phyloP scores from a whole-genome alignment of 495 filamentous ascomycete species.

The Filosporella fistucella region DNA sequence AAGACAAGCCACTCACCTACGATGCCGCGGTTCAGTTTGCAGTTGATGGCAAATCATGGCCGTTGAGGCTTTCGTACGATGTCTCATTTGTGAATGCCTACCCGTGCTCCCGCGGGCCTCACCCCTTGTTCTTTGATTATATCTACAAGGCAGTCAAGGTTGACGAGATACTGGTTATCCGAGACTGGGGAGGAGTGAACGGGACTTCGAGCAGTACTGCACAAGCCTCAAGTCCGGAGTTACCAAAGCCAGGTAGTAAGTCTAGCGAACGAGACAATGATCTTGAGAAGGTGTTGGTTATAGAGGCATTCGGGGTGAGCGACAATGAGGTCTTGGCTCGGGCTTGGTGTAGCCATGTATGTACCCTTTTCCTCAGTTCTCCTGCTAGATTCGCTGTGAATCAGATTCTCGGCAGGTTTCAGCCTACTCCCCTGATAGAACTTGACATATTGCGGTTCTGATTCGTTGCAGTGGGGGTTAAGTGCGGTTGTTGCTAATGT shows the following conservation, averaged over 20 bases:
- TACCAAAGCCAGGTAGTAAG: slow-evolving; percentile 10
- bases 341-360: slow-evolving; percentile 68
- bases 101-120: slow-evolving; percentile 65
- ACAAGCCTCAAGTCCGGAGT: slow-evolving; percentile 14
- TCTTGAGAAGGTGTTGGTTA: slow-evolving; percentile 58
- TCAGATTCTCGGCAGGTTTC: too few relatives aligned
- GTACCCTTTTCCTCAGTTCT: too few relatives aligned
- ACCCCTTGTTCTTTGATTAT: slow-evolving; percentile 67
- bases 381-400: too few relatives aligned
- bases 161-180: slow-evolving; percentile 54
- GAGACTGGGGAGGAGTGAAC: slow-evolving; percentile 51
- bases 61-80: slow-evolving; percentile 56
- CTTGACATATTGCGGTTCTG: too few relatives aligned
- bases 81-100: slow-evolving; percentile 62
- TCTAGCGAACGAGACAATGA: slow-evolving; percentile 20
- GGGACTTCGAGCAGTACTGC: slow-evolving; percentile 8
- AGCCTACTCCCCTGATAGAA: too few relatives aligned
- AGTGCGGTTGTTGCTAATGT: slow-evolving; percentile 62
- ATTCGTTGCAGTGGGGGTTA: too few relatives aligned
- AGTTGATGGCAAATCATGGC: slow-evolving; percentile 58
- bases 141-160: slow-evolving; percentile 46
- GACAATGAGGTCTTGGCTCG: slow-evolving; percentile 72
- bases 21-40: slow-evolving; percentile 66
- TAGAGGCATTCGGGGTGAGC: slow-evolving; percentile 63
- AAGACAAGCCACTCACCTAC: slow-evolving; percentile 39